Evolutionary conservation across 2,329 filamentous ascomycete species (phyloP), one percentile per base, ranked within the genome.

Genomic region (Pyrenophora teres): DNA sequence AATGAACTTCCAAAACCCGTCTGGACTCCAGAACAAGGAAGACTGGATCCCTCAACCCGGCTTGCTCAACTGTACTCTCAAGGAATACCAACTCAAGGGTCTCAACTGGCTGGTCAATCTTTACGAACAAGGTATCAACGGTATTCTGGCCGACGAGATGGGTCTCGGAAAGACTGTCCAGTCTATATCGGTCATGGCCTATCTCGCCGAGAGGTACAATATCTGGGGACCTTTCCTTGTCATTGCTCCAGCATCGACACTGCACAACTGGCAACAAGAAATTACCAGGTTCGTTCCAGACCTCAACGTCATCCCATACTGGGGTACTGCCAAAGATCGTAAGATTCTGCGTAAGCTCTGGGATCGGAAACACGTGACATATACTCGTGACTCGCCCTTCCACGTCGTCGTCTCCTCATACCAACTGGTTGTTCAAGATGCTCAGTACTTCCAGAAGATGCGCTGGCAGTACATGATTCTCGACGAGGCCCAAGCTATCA

Each of bases 381-480:
- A 99, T 77, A 92, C 86, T 66, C 90, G 90, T 68, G 92, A 97
- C 52, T 92, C 92, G 0, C 87, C 92, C 12, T 97, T 99, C 79
- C 94, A 99, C 70, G 92, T 99, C 45, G 85, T 97, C 44, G 87
- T 99, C 40, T 99, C 94, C 0, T 97, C 93, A 0, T 99, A 99
- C 73, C 94, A 99, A 75, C 82, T 99, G 32, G 94, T 99, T 21
- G 94, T 99, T 16, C 90, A 92, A 21, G 94, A 99, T 72, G 90
- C 95, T 1, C 87, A 92, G 54, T 99, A 99, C 75, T 97, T 99
- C 79, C 93, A 97, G 76, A 97, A 97, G 80, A 94, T 99, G 82
- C 89, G 89, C 65, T 99, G 94, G 94, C 94, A 97, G 77, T 97
- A 99, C 79, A 99, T 99, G 94, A 97, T 99, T 74, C 84, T 99